A percentile compares a stretch with the other conserved stretches of the same genome.
Conservation (phyloP, 129 eudicot species). For the Dittrichia graveolens region DNA sequence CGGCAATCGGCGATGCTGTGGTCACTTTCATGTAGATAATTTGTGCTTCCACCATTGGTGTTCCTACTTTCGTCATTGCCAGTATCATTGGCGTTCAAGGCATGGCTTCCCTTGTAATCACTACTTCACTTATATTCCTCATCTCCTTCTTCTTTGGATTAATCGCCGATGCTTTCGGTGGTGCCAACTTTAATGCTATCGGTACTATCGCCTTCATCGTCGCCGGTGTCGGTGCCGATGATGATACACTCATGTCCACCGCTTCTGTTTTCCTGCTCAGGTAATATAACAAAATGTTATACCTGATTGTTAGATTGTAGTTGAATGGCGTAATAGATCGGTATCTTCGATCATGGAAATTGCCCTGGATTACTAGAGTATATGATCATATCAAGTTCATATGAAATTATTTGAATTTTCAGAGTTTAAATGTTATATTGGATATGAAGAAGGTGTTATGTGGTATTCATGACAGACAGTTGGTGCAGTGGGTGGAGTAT, state of each 20-base stretch:
- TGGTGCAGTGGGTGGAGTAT: slow-evolving; percentile 76
- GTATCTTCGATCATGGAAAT: background rate
- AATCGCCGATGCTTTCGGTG: slow-evolving; percentile 50
- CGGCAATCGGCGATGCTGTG: slow-evolving; percentile 51
- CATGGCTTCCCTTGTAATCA: slow-evolving; percentile 37
- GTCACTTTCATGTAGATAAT: slow-evolving; percentile 68
- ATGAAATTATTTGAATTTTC: background rate
- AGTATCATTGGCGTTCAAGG: slow-evolving; percentile 39
- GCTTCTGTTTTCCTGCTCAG: slow-evolving; percentile 73
- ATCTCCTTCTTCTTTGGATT: slow-evolving; percentile 38
- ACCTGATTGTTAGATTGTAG: background rate
- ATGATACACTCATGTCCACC: slow-evolving; percentile 45
- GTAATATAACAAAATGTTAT: slow-evolving; percentile 9
- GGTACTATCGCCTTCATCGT: slow-evolving; percentile 49
- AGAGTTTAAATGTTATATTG: background rate
- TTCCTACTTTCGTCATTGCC: slow-evolving; percentile 42
- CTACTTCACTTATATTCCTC: slow-evolving; percentile 42
- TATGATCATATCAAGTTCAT: background rate
- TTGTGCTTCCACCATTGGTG: slow-evolving; percentile 61
- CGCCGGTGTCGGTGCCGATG: slow-evolving; percentile 47
- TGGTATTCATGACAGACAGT: slow-evolving; percentile 51
- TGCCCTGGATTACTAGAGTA: background rate
- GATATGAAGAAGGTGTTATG: background rate
- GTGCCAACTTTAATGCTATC: slow-evolving; percentile 67
- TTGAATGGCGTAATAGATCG: slow-evolving; percentile 1